Evolutionary conservation across 192 early-diverging fungal genomes (phyloP).

Genomic region (Phycomyces blakesleeanus): DNA sequence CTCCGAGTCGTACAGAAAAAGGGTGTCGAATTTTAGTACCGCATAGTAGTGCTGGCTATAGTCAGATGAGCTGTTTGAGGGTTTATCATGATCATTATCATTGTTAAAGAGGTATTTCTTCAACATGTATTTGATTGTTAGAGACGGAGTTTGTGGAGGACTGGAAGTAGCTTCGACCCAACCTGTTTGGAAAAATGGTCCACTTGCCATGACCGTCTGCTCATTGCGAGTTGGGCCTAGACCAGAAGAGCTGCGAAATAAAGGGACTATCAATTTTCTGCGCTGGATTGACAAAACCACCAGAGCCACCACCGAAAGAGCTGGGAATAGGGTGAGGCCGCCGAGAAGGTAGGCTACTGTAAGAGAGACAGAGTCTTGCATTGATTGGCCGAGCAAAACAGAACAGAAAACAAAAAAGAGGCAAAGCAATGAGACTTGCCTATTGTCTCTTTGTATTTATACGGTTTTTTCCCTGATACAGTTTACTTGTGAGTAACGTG

Average conservation of each 20-base stretch:
- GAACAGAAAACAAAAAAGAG: no score
- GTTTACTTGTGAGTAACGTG: no score
- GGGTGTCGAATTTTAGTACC: conserved; percentile 70
- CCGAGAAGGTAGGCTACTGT: conserved; percentile 40
- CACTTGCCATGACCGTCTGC: background rate
- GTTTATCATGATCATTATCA: no score
- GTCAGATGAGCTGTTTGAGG: conserved; percentile 30
- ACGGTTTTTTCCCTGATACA: no score
- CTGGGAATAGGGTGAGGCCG: conserved; percentile 40
- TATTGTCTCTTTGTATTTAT: no score
- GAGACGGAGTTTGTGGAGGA: conserved; percentile 20
- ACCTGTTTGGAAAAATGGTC: conserved; percentile 22
- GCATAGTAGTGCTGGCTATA: conserved; percentile 50
- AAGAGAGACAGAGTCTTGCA: conserved; percentile 9
- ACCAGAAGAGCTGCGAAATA: background rate
- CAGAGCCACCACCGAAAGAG: conserved; percentile 1
- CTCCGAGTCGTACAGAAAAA: conserved; percentile 82
- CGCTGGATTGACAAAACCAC: conserved; percentile 2
- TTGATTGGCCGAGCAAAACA: no score
- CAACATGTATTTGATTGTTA: background rate
- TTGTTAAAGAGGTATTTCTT: conserved; percentile 17
- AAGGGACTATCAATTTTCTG: background rate
- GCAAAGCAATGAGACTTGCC: no score
- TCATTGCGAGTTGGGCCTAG: background rate
- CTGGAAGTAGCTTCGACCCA: conserved; percentile 8